phyloP scores from a whole-genome alignment of 192 early-diverging fungal species.

The Coemansia sp. region DNA sequence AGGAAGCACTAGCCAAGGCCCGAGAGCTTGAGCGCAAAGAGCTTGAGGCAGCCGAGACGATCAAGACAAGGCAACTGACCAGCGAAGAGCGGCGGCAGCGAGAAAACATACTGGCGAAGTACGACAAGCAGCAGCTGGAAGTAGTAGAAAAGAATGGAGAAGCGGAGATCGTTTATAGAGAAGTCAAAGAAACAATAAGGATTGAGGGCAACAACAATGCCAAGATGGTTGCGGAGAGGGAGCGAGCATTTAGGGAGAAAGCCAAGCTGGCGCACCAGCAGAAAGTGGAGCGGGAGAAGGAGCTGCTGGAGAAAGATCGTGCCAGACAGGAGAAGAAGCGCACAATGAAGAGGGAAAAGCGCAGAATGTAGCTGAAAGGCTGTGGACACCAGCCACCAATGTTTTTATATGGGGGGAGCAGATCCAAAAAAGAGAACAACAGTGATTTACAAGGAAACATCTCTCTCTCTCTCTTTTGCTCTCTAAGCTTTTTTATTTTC shows the following conservation, averaged over 20 bases:
- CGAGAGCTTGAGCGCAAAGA: slow-evolving; percentile 15
- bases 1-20: slow-evolving; percentile 11
- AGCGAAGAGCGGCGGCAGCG: slow-evolving; percentile 30
- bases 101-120: not conserved
- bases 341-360: slow-evolving; percentile 46
- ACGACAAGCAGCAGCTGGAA: slow-evolving; percentile 4
- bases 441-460: slow-evolving; percentile 11
- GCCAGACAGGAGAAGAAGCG: slow-evolving; percentile 27
- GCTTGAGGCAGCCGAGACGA: too few species aligned
- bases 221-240: slow-evolving; percentile 25
- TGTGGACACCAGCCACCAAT: not conserved
- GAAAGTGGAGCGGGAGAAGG: slow-evolving; percentile 39
- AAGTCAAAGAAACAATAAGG: not conserved
- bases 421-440: slow-evolving; percentile 1
- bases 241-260: slow-evolving; percentile 20
- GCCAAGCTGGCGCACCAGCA: slow-evolving; percentile 29
- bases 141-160: slow-evolving; percentile 36
- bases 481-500: not conserved
- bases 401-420: not conserved
- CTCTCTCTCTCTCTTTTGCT: not conserved
- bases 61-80: not conserved
- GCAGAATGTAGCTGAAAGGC: slow-evolving; percentile 25
- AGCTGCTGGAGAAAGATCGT: slow-evolving; percentile 21
- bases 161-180: slow-evolving; percentile 26
- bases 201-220: slow-evolving; percentile 26